Conservation (phyloP, 2,329 filamentous ascomycete genomes). For the Pseudopithomyces chartarum region DNA sequence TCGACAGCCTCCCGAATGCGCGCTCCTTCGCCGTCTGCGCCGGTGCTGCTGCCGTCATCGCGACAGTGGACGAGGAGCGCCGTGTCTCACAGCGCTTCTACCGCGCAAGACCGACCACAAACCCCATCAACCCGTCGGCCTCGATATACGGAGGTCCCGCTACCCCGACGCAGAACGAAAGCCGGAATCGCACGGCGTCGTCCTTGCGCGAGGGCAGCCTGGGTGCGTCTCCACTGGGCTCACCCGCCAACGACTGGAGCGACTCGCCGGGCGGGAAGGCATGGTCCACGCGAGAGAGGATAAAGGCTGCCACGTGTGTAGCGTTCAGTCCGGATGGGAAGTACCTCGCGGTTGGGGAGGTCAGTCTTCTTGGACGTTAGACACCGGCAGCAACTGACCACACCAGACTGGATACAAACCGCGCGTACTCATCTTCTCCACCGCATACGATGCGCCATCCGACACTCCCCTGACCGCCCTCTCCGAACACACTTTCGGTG, state of each 20-base stretch:
- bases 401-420: conserved; percentile 83
- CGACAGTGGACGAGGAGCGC: conserved; percentile 72
- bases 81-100: conserved; percentile 82
- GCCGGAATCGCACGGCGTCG: conserved; percentile 63
- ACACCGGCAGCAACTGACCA: conserved; percentile 31
- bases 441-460: conserved; percentile 74
- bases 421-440: conserved; percentile 85
- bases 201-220: conserved; percentile 56
- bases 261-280: conserved; percentile 71
- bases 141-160: conserved; percentile 58
- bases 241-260: conserved; percentile 56
- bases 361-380: conserved; percentile 36
- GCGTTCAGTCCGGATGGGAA: conserved; percentile 85
- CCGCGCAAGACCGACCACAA: conserved; percentile 74
- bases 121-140: conserved; percentile 67
- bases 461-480: conserved; percentile 85
- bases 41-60: conserved; percentile 90
- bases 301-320: conserved; percentile 92
- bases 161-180: conserved; percentile 60
- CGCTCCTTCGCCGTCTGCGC: conserved; percentile 85
- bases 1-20: conserved; percentile 76
- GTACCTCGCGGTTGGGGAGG: conserved; percentile 88
- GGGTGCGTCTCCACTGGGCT: conserved; percentile 49
- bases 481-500: conserved; percentile 87
- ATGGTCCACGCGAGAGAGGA: conserved; percentile 87